Percentiles rank a stretch among this genome's conserved stretches.
These are phyloP conservation scores for Camillea tinctor DNA, from an alignment of 2,329 filamentous ascomycete genomes.

Conservation along the genomic window DNA sequence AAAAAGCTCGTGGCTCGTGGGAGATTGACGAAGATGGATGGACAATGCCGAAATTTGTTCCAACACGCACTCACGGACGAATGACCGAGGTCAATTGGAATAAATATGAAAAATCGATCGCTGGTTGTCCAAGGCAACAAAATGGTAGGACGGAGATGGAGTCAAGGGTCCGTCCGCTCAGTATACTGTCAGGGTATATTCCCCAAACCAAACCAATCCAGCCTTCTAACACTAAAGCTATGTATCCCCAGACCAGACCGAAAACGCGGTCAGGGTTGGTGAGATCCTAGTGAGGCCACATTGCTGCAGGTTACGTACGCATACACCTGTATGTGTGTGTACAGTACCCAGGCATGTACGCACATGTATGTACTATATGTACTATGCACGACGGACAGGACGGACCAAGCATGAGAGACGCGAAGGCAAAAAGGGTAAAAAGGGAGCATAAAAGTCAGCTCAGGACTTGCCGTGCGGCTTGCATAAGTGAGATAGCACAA, in stretches of 20 bases:
- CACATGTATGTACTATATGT: not conserved
- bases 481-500: slow-evolving; percentile 26
- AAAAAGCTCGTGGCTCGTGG: slow-evolving; percentile 6
- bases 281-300: not conserved
- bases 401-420: not conserved
- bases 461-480: slow-evolving; percentile 19
- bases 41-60: not conserved
- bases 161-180: not conserved
- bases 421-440: slow-evolving; percentile 13
- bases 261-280: slow-evolving; percentile 3
- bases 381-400: too few relatives aligned
- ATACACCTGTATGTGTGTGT: not conserved
- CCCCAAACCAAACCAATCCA: not conserved
- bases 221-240: too few relatives aligned
- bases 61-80: not conserved
- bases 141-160: not conserved
- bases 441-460: slow-evolving; percentile 23
- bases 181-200: too few relatives aligned
- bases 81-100: not conserved
- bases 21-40: slow-evolving; percentile 3
- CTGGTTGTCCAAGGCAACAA: not conserved
- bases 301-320: not conserved
- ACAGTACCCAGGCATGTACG: not conserved
- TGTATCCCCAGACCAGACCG: too few relatives aligned
- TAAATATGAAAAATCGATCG: not conserved